phyloP scores from a whole-genome alignment of 2,329 filamentous ascomycete species.

The Cordyceps fumosorosea region DNA sequence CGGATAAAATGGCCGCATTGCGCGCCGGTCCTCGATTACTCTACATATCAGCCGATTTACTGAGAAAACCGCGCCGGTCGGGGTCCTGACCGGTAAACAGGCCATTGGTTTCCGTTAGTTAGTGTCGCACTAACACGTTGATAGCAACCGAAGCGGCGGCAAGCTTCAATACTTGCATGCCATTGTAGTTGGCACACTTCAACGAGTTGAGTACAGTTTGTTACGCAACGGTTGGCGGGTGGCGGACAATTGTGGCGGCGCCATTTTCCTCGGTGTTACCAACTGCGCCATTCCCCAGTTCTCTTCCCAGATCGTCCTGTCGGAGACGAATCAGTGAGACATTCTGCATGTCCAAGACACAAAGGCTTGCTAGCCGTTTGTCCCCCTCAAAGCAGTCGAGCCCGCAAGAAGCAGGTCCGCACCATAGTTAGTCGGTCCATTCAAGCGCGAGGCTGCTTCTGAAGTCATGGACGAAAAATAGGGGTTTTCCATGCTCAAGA shows the following conservation, averaged over 20 bases:
- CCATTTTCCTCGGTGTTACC: not conserved
- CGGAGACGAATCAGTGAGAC: slow-evolving; percentile 30
- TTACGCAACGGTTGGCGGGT: not conserved
- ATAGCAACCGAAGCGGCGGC: not conserved
- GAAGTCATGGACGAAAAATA: not conserved
- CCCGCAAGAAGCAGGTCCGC: not conserved
- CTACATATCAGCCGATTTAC: not conserved
- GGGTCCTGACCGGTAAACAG: not conserved
- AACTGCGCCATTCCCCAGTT: slow-evolving; percentile 2
- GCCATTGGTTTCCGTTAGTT: not conserved
- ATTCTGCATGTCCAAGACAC: slow-evolving; percentile 31
- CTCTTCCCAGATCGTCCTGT: slow-evolving; percentile 26
- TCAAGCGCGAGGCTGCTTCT: not conserved
- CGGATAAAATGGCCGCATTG: not conserved
- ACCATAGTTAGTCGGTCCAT: not conserved
- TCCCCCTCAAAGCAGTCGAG: not conserved
- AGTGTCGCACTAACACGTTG: not conserved
- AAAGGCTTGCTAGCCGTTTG: slow-evolving; percentile 14
- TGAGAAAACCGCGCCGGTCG: not conserved
- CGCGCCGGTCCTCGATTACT: not conserved
- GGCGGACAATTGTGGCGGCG: not conserved
- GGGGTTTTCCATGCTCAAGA: not conserved
- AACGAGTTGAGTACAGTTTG: not conserved
- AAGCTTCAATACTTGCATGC: not conserved
- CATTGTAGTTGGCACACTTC: not conserved